A percentile compares a stretch with the other conserved stretches of the same genome.
phyloP scores from a whole-genome alignment of 2,329 filamentous ascomycete species.

The Bipolaris sorokiniana region DNA sequence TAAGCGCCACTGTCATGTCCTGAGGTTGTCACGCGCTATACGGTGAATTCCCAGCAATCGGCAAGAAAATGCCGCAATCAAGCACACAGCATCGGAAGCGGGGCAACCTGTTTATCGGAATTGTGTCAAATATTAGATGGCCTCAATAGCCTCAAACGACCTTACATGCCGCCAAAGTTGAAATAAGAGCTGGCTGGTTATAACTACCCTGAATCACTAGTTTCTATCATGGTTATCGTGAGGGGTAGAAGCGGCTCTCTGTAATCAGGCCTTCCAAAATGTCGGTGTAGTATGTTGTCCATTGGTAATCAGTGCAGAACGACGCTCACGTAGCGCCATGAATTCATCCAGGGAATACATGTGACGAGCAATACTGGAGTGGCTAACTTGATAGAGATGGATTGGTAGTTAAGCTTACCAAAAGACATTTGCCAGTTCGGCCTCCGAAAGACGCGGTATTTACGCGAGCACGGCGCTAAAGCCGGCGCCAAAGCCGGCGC shows the following conservation, averaged over 20 bases:
- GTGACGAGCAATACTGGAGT: background rate
- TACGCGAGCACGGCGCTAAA: background rate
- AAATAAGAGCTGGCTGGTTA: background rate
- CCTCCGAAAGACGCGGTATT: background rate
- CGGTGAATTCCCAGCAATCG: background rate
- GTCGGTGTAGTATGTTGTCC: background rate
- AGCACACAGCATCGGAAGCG: background rate
- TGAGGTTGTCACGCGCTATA: background rate
- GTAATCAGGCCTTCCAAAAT: no score
- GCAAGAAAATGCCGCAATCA: background rate
- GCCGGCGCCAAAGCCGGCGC: background rate
- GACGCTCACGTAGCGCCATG: background rate
- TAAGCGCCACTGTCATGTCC: background rate
- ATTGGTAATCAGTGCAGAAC: background rate
- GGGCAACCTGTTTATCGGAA: background rate
- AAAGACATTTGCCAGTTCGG: background rate
- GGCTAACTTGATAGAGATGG: background rate
- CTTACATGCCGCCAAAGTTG: background rate
- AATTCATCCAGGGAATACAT: background rate
- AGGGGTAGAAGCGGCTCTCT: background rate
- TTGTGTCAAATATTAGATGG: background rate
- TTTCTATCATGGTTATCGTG: background rate
- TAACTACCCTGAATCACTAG: background rate
- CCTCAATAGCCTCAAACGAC: background rate
- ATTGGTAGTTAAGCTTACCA: background rate